Conservation (phyloP, 805 yeast genomes). For the Ogataea degrootiae region DNA sequence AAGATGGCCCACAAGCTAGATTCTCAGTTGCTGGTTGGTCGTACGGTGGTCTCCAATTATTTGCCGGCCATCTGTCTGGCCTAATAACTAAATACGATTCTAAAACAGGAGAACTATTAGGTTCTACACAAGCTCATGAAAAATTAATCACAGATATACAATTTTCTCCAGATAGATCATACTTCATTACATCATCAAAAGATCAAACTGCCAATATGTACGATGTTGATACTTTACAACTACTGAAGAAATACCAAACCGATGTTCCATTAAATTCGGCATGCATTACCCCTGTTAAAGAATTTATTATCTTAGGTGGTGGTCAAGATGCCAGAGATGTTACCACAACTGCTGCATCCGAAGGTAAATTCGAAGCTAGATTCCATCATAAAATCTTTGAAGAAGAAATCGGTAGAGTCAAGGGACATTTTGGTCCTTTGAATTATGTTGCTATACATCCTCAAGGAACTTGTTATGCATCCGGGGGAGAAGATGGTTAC, state of each 20-base stretch:
- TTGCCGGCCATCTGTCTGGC: conserved; percentile 90
- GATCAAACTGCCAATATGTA: conserved; percentile 80
- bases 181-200: conserved; percentile 88
- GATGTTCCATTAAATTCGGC: conserved; percentile 97
- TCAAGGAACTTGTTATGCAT: conserved; percentile 85
- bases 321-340: conserved; percentile 99
- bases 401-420: conserved; percentile 95
- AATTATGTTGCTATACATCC: conserved; percentile 94
- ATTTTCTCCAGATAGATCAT: conserved; percentile 79
- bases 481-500: conserved; percentile 98
- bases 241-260: conserved; percentile 70
- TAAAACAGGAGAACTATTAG: conserved; percentile 63
- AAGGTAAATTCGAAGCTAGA: conserved; percentile 96
- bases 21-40: conserved; percentile 87
- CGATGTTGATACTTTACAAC: conserved; percentile 69
- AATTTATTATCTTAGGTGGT: conserved; percentile 92
- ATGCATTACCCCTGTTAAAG: conserved; percentile 87
- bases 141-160: conserved; percentile 83
- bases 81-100: conserved; percentile 75
- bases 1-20: conserved; percentile 45
- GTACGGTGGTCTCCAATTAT: conserved; percentile 63
- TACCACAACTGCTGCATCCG: conserved; percentile 89
- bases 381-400: conserved; percentile 91
- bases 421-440: conserved; percentile 98
- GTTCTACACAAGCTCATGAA: conserved; percentile 64